Evolutionary conservation across 345 rosid genomes (phyloP).

Genomic region (Ceriops tagal): DNA sequence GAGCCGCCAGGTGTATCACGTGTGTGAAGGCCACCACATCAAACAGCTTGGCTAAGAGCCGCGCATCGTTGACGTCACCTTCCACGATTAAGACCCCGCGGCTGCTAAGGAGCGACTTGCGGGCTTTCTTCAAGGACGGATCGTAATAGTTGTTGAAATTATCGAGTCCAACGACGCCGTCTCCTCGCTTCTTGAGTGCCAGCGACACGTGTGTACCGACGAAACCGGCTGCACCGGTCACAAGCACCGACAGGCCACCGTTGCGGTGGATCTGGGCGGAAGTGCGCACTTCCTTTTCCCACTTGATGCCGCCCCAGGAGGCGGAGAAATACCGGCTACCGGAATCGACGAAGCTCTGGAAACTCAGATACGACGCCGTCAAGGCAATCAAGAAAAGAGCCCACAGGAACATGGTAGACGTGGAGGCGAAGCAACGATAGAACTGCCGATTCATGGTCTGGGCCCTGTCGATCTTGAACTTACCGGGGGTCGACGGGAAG

Average conservation of each 20-base stretch:
- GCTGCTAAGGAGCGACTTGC: constrained; percentile 21
- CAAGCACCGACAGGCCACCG: constrained; percentile 27
- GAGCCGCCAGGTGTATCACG: constrained; percentile 41
- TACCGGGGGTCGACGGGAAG: constrained; percentile 89
- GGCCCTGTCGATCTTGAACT: constrained; percentile 67
- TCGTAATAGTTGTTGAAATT: constrained; percentile 34
- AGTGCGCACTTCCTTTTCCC: constrained; percentile 30
- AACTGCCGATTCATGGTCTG: constrained; percentile 54
- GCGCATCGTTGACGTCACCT: constrained; percentile 33
- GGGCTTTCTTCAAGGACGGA: constrained; percentile 27
- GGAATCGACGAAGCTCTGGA: constrained; percentile 66
- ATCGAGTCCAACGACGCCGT: constrained; percentile 38
- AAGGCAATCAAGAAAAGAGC: constrained; percentile 83
- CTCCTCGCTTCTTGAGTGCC: constrained; percentile 35
- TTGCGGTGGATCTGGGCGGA: constrained; percentile 25
- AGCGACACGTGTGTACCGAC: constrained; percentile 38
- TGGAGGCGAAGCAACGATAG: constrained; percentile 77
- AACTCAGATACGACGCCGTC: constrained; percentile 79
- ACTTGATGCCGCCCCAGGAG: constrained; percentile 29
- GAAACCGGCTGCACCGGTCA: constrained; percentile 41
- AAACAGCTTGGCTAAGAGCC: constrained; percentile 26
- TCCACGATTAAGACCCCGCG: constrained; percentile 27
- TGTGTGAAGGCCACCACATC: constrained; percentile 35
- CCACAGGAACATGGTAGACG: constrained; percentile 88
- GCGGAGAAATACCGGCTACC: constrained; percentile 41